These are phyloP conservation scores for Trichomonas vaginalis DNA, from an alignment of 208 protist species.

Conservation along the genomic window DNA sequence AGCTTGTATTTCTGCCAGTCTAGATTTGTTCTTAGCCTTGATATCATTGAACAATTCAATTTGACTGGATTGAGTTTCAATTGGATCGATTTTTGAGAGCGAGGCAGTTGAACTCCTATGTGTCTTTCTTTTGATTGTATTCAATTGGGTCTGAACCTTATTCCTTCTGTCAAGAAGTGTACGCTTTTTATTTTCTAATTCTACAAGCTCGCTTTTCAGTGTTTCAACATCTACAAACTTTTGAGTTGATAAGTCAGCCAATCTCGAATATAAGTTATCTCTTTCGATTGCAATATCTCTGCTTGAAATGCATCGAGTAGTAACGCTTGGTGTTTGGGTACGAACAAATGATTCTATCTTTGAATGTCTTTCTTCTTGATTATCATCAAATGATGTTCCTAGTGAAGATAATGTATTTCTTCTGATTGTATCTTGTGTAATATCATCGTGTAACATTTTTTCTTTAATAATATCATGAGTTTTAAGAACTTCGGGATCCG, in stretches of 20 bases:
- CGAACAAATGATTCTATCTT: not conserved
- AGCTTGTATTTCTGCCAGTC: not conserved
- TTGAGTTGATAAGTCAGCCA: not conserved
- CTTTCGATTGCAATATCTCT: not conserved
- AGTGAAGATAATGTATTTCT: not conserved
- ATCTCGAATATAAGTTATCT: not conserved
- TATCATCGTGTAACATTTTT: not conserved
- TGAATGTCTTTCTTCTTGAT: not conserved
- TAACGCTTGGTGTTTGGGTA: not conserved
- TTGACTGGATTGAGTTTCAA: not conserved
- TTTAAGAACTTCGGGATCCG: not conserved
- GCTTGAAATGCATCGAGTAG: not conserved
- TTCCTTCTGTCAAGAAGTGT: not conserved
- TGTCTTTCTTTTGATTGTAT: not conserved
- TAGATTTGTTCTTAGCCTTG: not conserved
- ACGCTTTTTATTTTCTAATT: not conserved
- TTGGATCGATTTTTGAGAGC: not conserved
- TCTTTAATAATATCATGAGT: not conserved
- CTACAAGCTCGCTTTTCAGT: not conserved
- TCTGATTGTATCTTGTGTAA: not conserved
- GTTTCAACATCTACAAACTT: not conserved
- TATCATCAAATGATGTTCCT: not conserved
- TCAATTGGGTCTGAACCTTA: not conserved
- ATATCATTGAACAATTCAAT: not conserved
- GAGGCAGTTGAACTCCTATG: not conserved